These are phyloP conservation scores for Nemania bipapillata DNA, from an alignment of 2,329 filamentous ascomycete species.

Conservation along the genomic window DNA sequence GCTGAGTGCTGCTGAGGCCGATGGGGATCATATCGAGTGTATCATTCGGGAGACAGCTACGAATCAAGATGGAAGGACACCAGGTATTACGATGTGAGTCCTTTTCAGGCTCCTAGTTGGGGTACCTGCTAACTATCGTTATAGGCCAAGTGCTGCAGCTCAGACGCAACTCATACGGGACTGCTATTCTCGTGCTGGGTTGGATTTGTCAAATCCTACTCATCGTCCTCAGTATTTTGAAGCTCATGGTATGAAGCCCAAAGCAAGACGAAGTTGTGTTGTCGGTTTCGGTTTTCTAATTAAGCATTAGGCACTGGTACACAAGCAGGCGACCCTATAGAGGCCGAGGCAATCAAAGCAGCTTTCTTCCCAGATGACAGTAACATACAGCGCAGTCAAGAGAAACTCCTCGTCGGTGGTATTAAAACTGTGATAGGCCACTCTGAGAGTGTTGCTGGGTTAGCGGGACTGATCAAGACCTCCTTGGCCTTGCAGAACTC, in stretches of 20 bases:
- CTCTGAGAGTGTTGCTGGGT: neutral
- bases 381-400: neutral
- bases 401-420: neutral
- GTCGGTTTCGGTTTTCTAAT: too few relatives aligned
- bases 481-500: neutral
- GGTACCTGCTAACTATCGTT: too few relatives aligned
- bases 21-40: slow-evolving; percentile 41
- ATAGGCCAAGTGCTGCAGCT: slow-evolving; percentile 20
- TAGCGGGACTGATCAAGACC: neutral
- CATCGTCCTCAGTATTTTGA: slow-evolving; percentile 48
- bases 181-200: slow-evolving; percentile 29
- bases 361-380: neutral
- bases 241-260: slow-evolving; percentile 48
- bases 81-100: slow-evolving; percentile 32
- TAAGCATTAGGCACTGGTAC: slow-evolving; percentile 47
- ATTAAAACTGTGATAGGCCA: slow-evolving; percentile 10
- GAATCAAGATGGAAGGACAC: slow-evolving; percentile 37
- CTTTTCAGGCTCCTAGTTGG: too few relatives aligned
- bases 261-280: too few relatives aligned
- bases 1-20: slow-evolving; percentile 54
- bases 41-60: slow-evolving; percentile 27
- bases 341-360: neutral
- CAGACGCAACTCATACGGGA: slow-evolving; percentile 29
- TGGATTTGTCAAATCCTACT: slow-evolving; percentile 11
- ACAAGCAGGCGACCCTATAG: slow-evolving; percentile 41